These are phyloP conservation scores for Cryptococcus neoformans DNA, from an alignment of 1,284 basidiomycete genomes.

Conservation along the genomic window DNA sequence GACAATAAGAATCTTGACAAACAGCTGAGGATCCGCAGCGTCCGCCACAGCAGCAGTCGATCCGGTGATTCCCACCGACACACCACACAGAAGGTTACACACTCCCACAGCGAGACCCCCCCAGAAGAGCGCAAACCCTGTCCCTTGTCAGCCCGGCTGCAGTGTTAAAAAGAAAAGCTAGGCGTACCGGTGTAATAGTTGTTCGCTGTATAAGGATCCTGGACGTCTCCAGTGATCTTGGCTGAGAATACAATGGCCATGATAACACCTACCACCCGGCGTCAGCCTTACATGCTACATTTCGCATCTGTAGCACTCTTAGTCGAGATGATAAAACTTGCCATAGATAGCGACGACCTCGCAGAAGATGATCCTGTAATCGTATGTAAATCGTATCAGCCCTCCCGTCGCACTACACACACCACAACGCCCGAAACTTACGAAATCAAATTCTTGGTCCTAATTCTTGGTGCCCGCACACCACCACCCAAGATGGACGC, in stretches of 20 bases:
- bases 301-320: neutral
- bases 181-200: slow-evolving; percentile 83
- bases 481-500: slow-evolving; percentile 93
- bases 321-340: slow-evolving; percentile 44
- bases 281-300: no score
- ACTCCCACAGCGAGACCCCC: slow-evolving; percentile 81
- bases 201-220: slow-evolving; percentile 68
- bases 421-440: no score
- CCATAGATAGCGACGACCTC: slow-evolving; percentile 98
- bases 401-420: no score
- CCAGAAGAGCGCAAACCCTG: slow-evolving; percentile 91
- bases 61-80: slow-evolving; percentile 86
- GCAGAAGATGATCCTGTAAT: slow-evolving; percentile 93
- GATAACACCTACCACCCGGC: slow-evolving; percentile 59
- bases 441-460: slow-evolving; percentile 98
- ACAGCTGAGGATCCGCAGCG: slow-evolving; percentile 85
- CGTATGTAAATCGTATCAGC: no score
- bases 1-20: slow-evolving; percentile 91
- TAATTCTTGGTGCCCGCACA: slow-evolving; percentile 88
- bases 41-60: slow-evolving; percentile 89
- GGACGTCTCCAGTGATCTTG: slow-evolving; percentile 63
- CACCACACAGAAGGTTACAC: slow-evolving; percentile 90
- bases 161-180: neutral
- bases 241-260: slow-evolving; percentile 91
- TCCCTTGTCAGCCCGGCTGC: neutral